Conservation (phyloP, 2,329 filamentous ascomycete species). For the Fusarium coffeatum region DNA sequence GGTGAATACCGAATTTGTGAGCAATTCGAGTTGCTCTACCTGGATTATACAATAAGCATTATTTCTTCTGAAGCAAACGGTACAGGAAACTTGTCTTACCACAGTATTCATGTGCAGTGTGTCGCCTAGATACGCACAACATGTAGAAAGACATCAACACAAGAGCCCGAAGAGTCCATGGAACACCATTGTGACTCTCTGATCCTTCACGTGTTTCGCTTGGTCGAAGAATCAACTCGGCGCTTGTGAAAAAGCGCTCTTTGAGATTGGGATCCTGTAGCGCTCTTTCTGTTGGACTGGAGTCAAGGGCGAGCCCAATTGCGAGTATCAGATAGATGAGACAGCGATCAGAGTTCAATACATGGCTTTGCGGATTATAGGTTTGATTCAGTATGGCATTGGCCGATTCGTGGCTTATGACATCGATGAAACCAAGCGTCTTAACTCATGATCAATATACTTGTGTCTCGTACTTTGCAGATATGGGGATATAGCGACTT, state of each 20-base stretch:
- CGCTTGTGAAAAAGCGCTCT: slow-evolving; percentile 72
- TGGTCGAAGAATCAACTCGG: slow-evolving; percentile 61
- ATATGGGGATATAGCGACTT: slow-evolving; percentile 29
- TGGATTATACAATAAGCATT: slow-evolving; percentile 46
- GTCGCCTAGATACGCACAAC: slow-evolving; percentile 70
- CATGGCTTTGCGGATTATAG: slow-evolving; percentile 47
- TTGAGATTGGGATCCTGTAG: slow-evolving; percentile 62
- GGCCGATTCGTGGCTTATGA: slow-evolving; percentile 66
- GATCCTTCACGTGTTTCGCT: slow-evolving; percentile 10
- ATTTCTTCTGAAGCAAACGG: not conserved
- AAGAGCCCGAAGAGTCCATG: slow-evolving; percentile 74
- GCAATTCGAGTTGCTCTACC: slow-evolving; percentile 73
- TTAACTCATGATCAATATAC: slow-evolving; percentile 41
- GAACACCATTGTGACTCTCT: slow-evolving; percentile 65
- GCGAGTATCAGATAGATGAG: slow-evolving; percentile 71
- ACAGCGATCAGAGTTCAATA: slow-evolving; percentile 65
- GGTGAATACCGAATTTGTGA: slow-evolving; percentile 71
- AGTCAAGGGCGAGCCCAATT: slow-evolving; percentile 70
- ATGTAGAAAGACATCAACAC: slow-evolving; percentile 73
- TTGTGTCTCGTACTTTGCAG: not conserved
- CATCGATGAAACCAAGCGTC: slow-evolving; percentile 70
- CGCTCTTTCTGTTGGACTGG: slow-evolving; percentile 64
- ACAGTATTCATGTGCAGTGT: slow-evolving; percentile 71
- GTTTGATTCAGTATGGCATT: slow-evolving; percentile 64
- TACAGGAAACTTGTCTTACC: slow-evolving; percentile 54